These are phyloP conservation scores for Backusella westeae DNA, from an alignment of 192 early-diverging fungal species.

Conservation along the genomic window DNA sequence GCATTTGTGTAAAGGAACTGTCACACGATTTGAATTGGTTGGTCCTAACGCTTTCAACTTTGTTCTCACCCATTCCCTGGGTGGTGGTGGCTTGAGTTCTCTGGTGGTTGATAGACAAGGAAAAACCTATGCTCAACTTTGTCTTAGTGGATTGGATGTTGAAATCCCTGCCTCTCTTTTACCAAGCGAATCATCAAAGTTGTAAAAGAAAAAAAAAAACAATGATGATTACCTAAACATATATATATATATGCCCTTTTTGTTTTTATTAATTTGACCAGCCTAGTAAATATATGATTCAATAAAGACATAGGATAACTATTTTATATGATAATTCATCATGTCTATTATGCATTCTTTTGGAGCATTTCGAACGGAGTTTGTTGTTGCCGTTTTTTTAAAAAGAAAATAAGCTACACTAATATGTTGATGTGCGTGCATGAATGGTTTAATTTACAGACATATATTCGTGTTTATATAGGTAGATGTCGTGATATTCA, in stretches of 20 bases:
- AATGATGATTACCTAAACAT: background rate
- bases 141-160: conserved; percentile 48
- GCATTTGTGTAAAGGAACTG: conserved; percentile 58
- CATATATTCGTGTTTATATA: no score
- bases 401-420: no score
- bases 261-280: background rate
- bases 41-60: conserved; percentile 59
- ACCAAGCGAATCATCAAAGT: background rate
- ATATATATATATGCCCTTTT: background rate
- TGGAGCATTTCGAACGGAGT: no score
- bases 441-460: no score
- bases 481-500: no score
- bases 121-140: conserved; percentile 66
- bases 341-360: no score
- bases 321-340: background rate
- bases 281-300: background rate
- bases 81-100: conserved; percentile 62
- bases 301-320: background rate
- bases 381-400: no score
- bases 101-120: conserved; percentile 62
- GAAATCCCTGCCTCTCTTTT: conserved; percentile 42
- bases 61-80: conserved; percentile 59
- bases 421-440: no score
- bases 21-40: conserved; percentile 59
- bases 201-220: background rate